Percentiles rank a stretch among this genome's conserved stretches.
Evolutionary conservation across 2,329 filamentous ascomycete genomes (phyloP).

Genomic region (Fusarium aywerte): DNA sequence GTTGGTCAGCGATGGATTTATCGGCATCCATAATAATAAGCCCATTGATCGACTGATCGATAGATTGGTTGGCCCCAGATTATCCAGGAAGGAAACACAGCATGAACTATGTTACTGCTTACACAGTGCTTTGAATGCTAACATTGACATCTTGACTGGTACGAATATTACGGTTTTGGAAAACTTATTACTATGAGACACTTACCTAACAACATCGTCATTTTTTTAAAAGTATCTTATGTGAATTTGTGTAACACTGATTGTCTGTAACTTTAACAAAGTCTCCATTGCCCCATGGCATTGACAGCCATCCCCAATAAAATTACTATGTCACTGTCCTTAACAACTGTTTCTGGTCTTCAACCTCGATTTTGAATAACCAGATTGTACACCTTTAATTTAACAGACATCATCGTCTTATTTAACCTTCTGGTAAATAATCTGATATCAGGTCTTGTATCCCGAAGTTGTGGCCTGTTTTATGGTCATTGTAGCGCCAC

Average conservation of each 20-base stretch:
- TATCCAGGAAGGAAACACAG: constrained; percentile 23
- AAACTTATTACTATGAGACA: not conserved
- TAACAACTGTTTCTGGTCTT: not conserved
- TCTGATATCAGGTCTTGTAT: constrained; percentile 15
- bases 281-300: constrained; percentile 9
- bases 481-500: constrained; percentile 46
- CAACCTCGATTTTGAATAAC: not conserved
- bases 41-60: constrained; percentile 28
- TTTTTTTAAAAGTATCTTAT: not conserved
- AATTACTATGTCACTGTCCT: not conserved
- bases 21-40: constrained; percentile 17
- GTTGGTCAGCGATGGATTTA: not conserved
- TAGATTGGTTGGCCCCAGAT: constrained; percentile 9
- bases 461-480: constrained; percentile 43
- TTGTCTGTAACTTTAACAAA: not conserved
- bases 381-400: constrained; percentile 29
- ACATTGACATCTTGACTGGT: not conserved
- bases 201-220: not conserved
- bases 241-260: not conserved
- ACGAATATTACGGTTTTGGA: constrained; percentile 17
- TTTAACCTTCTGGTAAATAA: constrained; percentile 30
- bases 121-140: not conserved
- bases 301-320: constrained; percentile 1
- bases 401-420: constrained; percentile 17
- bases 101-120: constrained; percentile 2